A percentile compares a stretch with the other conserved stretches of the same genome.
These are phyloP conservation scores for Colletotrichum euphorbiae DNA, from an alignment of 2,329 filamentous ascomycete species.

Conservation along the genomic window DNA sequence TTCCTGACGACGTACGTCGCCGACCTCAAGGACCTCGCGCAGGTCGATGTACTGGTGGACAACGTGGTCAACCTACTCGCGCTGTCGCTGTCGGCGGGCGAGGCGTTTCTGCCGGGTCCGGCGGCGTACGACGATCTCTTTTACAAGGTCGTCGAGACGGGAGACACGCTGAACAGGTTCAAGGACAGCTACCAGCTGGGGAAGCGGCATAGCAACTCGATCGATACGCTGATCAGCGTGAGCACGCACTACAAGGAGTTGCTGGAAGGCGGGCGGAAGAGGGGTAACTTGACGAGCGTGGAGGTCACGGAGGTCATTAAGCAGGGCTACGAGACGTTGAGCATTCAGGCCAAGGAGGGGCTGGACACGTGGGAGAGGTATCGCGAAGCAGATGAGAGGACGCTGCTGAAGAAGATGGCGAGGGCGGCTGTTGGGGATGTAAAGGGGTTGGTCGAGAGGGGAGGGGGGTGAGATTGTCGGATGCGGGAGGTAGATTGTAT, in stretches of 20 bases:
- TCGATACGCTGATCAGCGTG: conserved; percentile 86
- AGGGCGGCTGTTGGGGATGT: conserved; percentile 77
- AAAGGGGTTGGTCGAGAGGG: conserved; percentile 60
- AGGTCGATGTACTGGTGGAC: conserved; percentile 80
- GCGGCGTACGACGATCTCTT: conserved; percentile 95
- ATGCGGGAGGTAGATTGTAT: conserved; percentile 14
- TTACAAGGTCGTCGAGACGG: conserved; percentile 96
- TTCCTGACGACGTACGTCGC: conserved; percentile 89
- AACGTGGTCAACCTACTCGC: conserved; percentile 85
- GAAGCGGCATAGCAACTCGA: conserved; percentile 73
- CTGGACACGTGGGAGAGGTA: conserved; percentile 88
- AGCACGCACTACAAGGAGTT: conserved; percentile 89
- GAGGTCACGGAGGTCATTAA: conserved; percentile 94
- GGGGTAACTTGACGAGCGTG: conserved; percentile 78
- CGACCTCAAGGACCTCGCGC: conserved; percentile 76
- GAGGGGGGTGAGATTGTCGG: conserved; percentile 9
- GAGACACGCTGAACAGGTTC: conserved; percentile 85
- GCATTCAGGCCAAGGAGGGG: conserved; percentile 89
- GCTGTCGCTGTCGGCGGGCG: conserved; percentile 85
- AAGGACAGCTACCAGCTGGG: conserved; percentile 77
- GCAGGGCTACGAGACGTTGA: conserved; percentile 94
- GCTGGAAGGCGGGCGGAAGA: conserved; percentile 67
- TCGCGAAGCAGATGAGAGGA: conserved; percentile 87
- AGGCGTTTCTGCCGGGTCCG: conserved; percentile 89
- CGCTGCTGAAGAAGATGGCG: conserved; percentile 87